Evolutionary conservation across 2,329 filamentous ascomycete genomes (phyloP), one percentile per base, ranked within the genome.

Genomic region (Fusarium concolor): DNA sequence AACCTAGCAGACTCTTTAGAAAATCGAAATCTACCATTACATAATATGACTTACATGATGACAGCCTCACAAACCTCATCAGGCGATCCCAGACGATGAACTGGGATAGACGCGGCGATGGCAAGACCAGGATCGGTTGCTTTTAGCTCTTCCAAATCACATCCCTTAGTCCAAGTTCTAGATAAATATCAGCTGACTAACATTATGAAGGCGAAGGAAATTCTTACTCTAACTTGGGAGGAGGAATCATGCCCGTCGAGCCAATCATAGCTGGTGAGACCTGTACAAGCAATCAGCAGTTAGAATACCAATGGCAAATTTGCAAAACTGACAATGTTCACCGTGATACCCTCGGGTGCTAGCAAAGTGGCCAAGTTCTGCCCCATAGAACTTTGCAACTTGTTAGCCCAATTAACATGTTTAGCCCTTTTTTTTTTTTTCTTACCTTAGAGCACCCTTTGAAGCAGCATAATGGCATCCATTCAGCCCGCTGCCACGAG

Each of bases 241-340:
- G 70, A 2, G 77, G 75, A 35, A 79, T 79, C 77, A 79, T 78
- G 37, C 75, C 77, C 10, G 77, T 79, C 4, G 72, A 69, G 1
- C 76, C 77, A 39, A 79, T 79, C 76, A 79, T 77, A n/a, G 77
- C 77, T 2, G 77, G 77, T 4, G 74, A 61, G 4, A 79, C 73
- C 76, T 78, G n/a, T 10, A 20, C 1, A 31, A 20, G 14, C 4
- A 12, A 24, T 42, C 1, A n/a, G 42, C n/a, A 17, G 11, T 15
- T 11, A 28, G 5, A 9, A 17, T 33, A 17, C 14, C 18, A 31
- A 35, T 6, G n/a, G 12, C 8, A 2, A 2, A 10, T 1, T 22
- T 6, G 0, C 9, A 20, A 17, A 11, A 43, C 74, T 65, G 44
- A 78, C 77, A 14, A 72, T 74, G n/a, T 79, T 79, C 2, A 79